phyloP scores from a whole-genome alignment of 2,329 filamentous ascomycete species.

The Pyrenophora teres region DNA sequence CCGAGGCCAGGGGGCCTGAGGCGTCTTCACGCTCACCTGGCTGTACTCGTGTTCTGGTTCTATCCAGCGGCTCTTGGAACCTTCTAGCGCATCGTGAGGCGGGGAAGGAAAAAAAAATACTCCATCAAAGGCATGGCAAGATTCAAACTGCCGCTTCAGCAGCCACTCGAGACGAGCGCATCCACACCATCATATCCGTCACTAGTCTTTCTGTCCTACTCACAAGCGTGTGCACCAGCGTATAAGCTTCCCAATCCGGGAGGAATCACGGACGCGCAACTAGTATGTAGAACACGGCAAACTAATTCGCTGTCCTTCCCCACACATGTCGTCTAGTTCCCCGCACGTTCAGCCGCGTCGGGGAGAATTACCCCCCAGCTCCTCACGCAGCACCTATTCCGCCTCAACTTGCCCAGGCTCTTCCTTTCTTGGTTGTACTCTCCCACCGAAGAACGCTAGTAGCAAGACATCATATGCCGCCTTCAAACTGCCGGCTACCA shows the following conservation, averaged over 20 bases:
- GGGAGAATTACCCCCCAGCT: background rate
- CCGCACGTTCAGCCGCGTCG: background rate
- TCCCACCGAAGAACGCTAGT: slow-evolving; percentile 42
- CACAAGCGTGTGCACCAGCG: too few relatives aligned
- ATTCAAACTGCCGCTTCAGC: too few relatives aligned
- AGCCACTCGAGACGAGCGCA: too few relatives aligned
- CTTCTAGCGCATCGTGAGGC: background rate
- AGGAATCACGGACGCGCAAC: background rate
- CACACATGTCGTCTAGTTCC: background rate
- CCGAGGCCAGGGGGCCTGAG: background rate
- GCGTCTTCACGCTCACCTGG: too few relatives aligned
- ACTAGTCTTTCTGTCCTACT: too few relatives aligned
- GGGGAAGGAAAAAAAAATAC: too few relatives aligned
- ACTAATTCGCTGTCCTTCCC: background rate
- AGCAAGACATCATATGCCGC: slow-evolving; percentile 44
- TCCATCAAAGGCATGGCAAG: too few relatives aligned
- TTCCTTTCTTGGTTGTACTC: slow-evolving; percentile 21
- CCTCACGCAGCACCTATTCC: slow-evolving; percentile 1
- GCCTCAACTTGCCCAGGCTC: background rate
- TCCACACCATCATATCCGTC: too few relatives aligned
- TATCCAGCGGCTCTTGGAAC: background rate
- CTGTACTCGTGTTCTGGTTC: too few relatives aligned
- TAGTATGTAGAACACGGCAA: background rate
- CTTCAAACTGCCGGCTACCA: slow-evolving; percentile 45
- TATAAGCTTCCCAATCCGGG: too few relatives aligned